Percentiles rank a stretch among this genome's conserved stretches.
Evolutionary conservation across 129 eudicot genomes (phyloP).

Genomic region (Saussurea involucrata): DNA sequence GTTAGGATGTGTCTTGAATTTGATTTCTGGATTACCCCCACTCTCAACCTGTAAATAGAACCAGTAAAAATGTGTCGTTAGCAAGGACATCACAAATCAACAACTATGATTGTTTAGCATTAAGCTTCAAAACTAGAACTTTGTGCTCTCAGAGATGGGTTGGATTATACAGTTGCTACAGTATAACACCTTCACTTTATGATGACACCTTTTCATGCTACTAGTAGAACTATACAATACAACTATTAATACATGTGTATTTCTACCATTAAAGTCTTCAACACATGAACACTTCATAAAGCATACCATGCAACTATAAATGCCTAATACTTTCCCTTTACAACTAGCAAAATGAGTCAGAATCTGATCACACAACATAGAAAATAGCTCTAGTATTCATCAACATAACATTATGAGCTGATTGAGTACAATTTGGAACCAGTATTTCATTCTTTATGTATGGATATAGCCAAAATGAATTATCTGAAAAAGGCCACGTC

Average conservation of each 20-base stretch:
- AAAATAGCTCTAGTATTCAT: too few species aligned
- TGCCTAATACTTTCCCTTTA: background rate
- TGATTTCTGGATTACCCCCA: slow-evolving; percentile 69
- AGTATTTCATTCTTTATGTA: too few species aligned
- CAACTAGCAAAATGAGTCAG: background rate
- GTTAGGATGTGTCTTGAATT: slow-evolving; percentile 92
- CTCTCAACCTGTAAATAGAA: slow-evolving; percentile 64
- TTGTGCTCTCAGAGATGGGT: background rate
- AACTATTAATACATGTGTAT: too few species aligned
- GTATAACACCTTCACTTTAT: background rate
- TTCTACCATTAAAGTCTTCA: too few species aligned
- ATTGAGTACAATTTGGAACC: too few species aligned
- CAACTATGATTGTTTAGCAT: background rate
- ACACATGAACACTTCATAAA: too few species aligned
- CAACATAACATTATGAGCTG: too few species aligned
- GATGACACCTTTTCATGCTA: background rate
- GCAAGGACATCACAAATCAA: background rate
- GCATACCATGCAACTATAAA: too few species aligned
- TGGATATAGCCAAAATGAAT: too few species aligned
- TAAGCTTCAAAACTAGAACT: background rate
- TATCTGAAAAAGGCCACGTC: too few species aligned
- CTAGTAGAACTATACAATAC: background rate
- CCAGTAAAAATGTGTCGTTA: slow-evolving; percentile 3
- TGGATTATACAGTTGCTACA: background rate
- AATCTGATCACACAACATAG: too few species aligned